Conservation (phyloP, 768 basidiomycete genomes). For the Termitomyces titanicus region DNA sequence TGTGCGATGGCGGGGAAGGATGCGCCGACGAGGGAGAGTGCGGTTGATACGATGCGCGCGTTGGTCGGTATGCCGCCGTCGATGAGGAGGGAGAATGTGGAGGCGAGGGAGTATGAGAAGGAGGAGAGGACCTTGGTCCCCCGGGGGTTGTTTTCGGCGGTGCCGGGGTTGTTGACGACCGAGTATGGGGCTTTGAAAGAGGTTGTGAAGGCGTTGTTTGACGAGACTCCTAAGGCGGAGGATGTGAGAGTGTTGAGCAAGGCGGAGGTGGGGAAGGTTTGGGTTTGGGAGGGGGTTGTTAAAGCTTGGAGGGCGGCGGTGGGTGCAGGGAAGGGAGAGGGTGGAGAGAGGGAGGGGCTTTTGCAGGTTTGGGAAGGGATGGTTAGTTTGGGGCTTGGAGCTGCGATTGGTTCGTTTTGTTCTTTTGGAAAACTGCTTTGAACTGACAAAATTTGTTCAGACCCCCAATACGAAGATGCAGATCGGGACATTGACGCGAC, state of each 20-base stretch:
- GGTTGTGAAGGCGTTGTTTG: slow-evolving; percentile 49
- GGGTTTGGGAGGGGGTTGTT: slow-evolving; percentile 20
- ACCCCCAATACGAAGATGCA: slow-evolving; percentile 40
- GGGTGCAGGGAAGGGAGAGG: slow-evolving; percentile 3
- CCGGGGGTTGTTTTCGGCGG: slow-evolving; percentile 49
- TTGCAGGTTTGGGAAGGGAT: slow-evolving; percentile 58
- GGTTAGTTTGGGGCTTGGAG: slow-evolving; percentile 43
- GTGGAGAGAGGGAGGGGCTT: slow-evolving; percentile 8
- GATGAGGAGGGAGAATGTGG: not conserved
- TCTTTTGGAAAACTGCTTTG: not conserved
- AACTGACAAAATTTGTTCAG: not conserved
- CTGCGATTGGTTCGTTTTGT: slow-evolving; percentile 39
- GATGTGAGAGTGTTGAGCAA: slow-evolving; percentile 56
- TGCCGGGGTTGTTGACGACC: slow-evolving; percentile 50
- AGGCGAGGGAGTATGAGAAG: slow-evolving; percentile 6
- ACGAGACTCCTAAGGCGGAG: slow-evolving; percentile 46
- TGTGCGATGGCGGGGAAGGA: slow-evolving; percentile 55
- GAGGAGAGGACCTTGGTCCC: slow-evolving; percentile 43
- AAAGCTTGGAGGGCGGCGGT: slow-evolving; percentile 15
- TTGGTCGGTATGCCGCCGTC: slow-evolving; percentile 23
- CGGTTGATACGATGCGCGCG: slow-evolving; percentile 47
- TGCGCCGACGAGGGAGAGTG: slow-evolving; percentile 48
- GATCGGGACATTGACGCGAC: slow-evolving; percentile 30
- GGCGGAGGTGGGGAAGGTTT: slow-evolving; percentile 56
- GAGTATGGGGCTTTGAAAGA: slow-evolving; percentile 46